A percentile compares a stretch with the other conserved stretches of the same genome.
Evolutionary conservation across 257 asterid genomes (phyloP).

Genomic region (Nicotiana knightiana): DNA sequence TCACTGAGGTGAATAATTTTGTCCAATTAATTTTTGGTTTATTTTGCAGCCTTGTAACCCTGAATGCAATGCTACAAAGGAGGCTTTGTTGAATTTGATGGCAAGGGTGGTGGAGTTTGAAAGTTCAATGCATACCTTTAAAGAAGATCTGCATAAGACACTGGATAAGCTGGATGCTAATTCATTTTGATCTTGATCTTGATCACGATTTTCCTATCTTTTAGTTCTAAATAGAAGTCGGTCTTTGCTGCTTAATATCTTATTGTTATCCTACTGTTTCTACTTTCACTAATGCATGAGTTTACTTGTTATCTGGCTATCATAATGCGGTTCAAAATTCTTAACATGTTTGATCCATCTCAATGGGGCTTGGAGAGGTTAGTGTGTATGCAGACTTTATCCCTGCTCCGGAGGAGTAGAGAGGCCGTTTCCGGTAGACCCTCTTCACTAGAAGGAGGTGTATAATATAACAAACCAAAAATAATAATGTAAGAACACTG

Average conservation of each 20-base stretch:
- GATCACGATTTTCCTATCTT: too few species aligned
- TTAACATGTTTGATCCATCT: background rate
- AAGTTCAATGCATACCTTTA: background rate
- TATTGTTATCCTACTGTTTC: background rate
- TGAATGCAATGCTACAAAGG: background rate
- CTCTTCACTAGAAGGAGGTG: too few species aligned
- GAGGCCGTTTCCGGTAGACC: too few species aligned
- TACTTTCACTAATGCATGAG: too few species aligned
- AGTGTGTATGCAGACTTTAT: too few species aligned
- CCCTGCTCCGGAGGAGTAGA: too few species aligned
- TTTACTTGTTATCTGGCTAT: background rate
- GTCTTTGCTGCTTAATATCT: background rate
- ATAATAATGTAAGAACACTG: background rate
- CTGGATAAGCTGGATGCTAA: background rate
- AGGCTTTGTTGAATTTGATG: background rate
- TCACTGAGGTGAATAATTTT: fast-evolving
- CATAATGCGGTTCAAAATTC: background rate
- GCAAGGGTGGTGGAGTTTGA: background rate
- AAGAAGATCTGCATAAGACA: background rate
- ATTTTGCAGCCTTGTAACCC: background rate
- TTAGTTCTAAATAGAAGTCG: background rate
- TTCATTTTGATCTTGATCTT: background rate
- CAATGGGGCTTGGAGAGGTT: too few species aligned
- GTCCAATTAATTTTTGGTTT: background rate
- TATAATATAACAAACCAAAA: background rate